Conservation (phyloP, 331 rosid species). For the Quercus lobata region DNA sequence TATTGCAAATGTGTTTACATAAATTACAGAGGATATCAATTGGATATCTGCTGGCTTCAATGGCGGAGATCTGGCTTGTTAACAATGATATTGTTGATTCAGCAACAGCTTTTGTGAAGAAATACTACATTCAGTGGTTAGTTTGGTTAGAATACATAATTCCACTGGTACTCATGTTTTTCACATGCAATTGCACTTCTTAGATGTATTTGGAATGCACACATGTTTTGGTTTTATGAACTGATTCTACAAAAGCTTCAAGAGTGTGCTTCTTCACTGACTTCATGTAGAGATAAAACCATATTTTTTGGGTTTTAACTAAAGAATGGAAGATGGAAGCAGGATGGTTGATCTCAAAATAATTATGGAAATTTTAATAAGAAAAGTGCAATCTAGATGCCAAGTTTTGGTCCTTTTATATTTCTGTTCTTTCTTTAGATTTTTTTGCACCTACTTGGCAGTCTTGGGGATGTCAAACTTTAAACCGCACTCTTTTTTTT, state of each 20-base stretch:
- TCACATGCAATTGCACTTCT: not conserved
- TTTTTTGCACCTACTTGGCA: not conserved
- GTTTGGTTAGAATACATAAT: slow-evolving; percentile 26
- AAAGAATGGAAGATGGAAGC: not conserved
- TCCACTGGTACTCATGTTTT: not conserved
- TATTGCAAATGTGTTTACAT: slow-evolving; percentile 7
- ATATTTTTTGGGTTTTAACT: not conserved
- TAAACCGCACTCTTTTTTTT: not conserved
- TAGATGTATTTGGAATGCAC: not conserved
- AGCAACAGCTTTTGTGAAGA: slow-evolving; percentile 44
- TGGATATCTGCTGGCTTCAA: slow-evolving; percentile 70
- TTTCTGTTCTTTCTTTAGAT: too few species aligned
- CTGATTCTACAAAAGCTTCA: not conserved
- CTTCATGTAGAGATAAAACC: not conserved
- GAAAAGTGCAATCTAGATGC: not conserved
- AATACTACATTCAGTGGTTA: slow-evolving; percentile 77
- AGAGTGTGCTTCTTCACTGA: not conserved
- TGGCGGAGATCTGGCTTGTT: slow-evolving; percentile 72
- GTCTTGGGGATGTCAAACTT: not conserved
- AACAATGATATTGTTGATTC: slow-evolving; percentile 49
- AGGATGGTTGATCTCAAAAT: not conserved
- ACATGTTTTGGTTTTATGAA: not conserved
- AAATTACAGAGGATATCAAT: slow-evolving; percentile 68
- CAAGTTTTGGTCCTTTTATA: not conserved
- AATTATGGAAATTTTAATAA: not conserved